A percentile compares a stretch with the other conserved stretches of the same genome.
Evolutionary conservation across 2,329 filamentous ascomycete genomes (phyloP).

Genomic region (Aspergillus melleus): DNA sequence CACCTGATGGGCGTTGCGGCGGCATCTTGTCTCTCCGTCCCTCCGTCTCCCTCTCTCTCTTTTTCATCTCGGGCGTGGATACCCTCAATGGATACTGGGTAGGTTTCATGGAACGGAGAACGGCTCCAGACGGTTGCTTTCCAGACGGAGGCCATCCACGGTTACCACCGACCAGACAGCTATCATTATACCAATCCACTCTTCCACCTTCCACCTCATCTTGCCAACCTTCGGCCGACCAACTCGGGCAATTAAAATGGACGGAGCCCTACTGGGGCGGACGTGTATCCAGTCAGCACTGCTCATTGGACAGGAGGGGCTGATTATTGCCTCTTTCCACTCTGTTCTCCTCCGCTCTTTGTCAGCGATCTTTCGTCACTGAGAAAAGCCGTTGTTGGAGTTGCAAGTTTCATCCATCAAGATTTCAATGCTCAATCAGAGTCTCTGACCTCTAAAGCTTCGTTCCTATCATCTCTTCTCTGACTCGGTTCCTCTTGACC

Average conservation of each 20-base stretch:
- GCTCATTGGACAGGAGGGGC: neutral
- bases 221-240: constrained; percentile 3
- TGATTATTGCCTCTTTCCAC: neutral
- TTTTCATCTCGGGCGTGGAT: neutral
- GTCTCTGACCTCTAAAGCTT: neutral
- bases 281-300: neutral
- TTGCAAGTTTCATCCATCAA: neutral
- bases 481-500: neutral
- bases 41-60: too few species aligned
- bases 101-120: neutral
- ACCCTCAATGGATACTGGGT: neutral
- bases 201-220: neutral
- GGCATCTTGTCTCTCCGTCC: too few species aligned
- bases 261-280: constrained; percentile 6
- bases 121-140: neutral
- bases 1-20: neutral
- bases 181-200: too few species aligned
- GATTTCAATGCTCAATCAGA: constrained; percentile 2
- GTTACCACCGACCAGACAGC: neutral
- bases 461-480: neutral
- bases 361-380: neutral
- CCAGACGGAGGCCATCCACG: constrained; percentile 4
- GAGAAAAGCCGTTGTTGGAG: neutral
- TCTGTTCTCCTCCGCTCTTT: neutral
- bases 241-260: neutral